phyloP scores from a whole-genome alignment of 176 grass and related monocot genomes.

The Neostapfia colusana region DNA sequence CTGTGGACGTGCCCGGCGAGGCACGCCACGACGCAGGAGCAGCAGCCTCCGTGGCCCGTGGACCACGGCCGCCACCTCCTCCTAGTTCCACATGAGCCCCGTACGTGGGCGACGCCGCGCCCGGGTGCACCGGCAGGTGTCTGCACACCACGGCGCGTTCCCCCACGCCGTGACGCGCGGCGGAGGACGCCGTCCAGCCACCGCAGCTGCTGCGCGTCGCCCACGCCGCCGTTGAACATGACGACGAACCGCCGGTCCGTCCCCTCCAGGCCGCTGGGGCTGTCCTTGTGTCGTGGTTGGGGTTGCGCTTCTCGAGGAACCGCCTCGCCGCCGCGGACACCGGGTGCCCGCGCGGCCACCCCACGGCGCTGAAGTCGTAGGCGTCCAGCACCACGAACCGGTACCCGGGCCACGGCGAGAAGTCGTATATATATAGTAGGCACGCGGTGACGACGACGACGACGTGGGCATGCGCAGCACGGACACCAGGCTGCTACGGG shows the following conservation, averaged over 20 bases:
- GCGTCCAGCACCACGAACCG: slow-evolving; percentile 75
- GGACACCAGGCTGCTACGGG: slow-evolving; percentile 53
- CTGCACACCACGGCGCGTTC: slow-evolving; percentile 73
- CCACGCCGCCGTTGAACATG: slow-evolving; percentile 78
- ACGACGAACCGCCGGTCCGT: slow-evolving; percentile 73
- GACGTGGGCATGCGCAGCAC: slow-evolving; percentile 55
- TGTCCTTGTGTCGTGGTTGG: slow-evolving; percentile 79
- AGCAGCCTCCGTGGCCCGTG: slow-evolving; percentile 50
- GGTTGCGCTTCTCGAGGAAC: slow-evolving; percentile 58
- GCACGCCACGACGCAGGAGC: slow-evolving; percentile 78
- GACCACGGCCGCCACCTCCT: slow-evolving; percentile 62
- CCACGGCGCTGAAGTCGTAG: slow-evolving; percentile 75
- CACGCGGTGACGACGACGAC: background rate
- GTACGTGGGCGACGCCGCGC: slow-evolving; percentile 37
- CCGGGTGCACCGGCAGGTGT: slow-evolving; percentile 70
- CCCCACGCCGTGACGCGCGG: slow-evolving; percentile 25
- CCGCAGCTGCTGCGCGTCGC: slow-evolving; percentile 62
- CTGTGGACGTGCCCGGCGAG: slow-evolving; percentile 74
- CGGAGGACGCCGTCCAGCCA: slow-evolving; percentile 66
- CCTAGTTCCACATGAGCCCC: slow-evolving; percentile 87
- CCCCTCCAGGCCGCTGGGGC: slow-evolving; percentile 54
- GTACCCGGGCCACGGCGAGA: slow-evolving; percentile 58
- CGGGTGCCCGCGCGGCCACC: slow-evolving; percentile 56
- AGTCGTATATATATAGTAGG: slow-evolving; percentile 83
- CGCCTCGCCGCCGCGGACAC: slow-evolving; percentile 45